Evolutionary conservation across 2,329 filamentous ascomycete genomes (phyloP).

Genomic region (Colletotrichum sp.): DNA sequence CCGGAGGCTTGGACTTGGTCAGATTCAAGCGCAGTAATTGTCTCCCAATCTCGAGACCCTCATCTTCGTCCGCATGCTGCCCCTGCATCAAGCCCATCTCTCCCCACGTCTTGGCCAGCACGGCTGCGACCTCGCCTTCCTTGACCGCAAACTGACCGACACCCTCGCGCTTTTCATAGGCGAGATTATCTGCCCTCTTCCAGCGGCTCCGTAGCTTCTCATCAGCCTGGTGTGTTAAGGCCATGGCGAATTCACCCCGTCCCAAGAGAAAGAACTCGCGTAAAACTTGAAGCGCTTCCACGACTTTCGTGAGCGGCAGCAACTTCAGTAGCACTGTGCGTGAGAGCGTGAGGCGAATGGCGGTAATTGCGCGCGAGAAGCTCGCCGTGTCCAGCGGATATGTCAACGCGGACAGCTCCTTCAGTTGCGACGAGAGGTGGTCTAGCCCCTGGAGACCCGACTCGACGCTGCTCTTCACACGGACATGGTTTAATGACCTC

Average conservation of each 20-base stretch:
- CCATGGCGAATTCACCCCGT: slow-evolving; percentile 89
- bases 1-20: slow-evolving; percentile 50
- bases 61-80: slow-evolving; percentile 76
- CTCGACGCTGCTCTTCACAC: slow-evolving; percentile 56
- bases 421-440: slow-evolving; percentile 72
- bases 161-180: slow-evolving; percentile 61
- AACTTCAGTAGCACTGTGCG: slow-evolving; percentile 84
- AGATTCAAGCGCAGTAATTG: slow-evolving; percentile 74
- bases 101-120: slow-evolving; percentile 80
- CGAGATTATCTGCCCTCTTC: slow-evolving; percentile 65
- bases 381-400: slow-evolving; percentile 77
- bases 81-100: slow-evolving; percentile 77
- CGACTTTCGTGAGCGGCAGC: slow-evolving; percentile 76
- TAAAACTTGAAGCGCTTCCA: slow-evolving; percentile 78
- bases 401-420: slow-evolving; percentile 69
- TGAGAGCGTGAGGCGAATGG: slow-evolving; percentile 82
- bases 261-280: slow-evolving; percentile 88
- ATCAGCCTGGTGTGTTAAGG: slow-evolving; percentile 85
- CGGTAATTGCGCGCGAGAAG: slow-evolving; percentile 74
- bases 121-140: slow-evolving; percentile 82
- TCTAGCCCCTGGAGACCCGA: slow-evolving; percentile 56
- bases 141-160: slow-evolving; percentile 75
- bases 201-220: slow-evolving; percentile 77
- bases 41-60: slow-evolving; percentile 82
- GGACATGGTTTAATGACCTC: slow-evolving; percentile 84